Percentiles rank a stretch among this genome's conserved stretches.
Conservation (phyloP, 2,329 filamentous ascomycete genomes). For the Fonsecaea pedrosoi region DNA sequence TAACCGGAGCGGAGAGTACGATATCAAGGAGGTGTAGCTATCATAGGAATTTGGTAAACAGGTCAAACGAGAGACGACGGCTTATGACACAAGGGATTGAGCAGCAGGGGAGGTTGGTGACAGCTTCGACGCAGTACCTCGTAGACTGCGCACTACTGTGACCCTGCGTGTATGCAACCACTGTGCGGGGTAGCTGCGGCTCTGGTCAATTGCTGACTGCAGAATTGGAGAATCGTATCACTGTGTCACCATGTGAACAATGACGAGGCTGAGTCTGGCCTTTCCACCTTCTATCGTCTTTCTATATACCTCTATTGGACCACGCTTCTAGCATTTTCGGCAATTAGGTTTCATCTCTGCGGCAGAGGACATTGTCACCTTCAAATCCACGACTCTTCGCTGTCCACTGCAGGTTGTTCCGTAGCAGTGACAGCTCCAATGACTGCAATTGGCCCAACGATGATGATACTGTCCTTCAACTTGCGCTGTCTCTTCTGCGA, state of each 20-base stretch:
- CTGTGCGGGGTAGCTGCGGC: background rate
- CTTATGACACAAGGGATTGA: background rate
- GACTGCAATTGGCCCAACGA: constrained; percentile 46
- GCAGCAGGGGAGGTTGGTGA: background rate
- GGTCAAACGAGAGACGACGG: constrained; percentile 1
- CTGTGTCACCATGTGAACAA: no score
- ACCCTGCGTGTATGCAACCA: background rate
- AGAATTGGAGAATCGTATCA: background rate
- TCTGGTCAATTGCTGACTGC: background rate
- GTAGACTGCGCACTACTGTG: background rate
- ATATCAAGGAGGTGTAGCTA: background rate
- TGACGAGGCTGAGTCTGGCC: background rate
- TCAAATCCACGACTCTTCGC: constrained; percentile 27
- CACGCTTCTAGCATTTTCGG: background rate
- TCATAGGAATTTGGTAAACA: background rate
- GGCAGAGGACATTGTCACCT: background rate
- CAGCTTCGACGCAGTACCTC: background rate
- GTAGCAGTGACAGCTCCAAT: constrained; percentile 35
- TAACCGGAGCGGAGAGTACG: background rate
- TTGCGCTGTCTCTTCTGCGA: constrained; percentile 47
- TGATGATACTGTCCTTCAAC: constrained; percentile 51
- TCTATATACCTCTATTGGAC: background rate
- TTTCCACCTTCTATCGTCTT: background rate
- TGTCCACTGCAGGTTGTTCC: constrained; percentile 9
- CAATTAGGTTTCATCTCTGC: background rate